phyloP scores from a whole-genome alignment of 148 eudicot genomes.

The Arctostaphylos glauca region DNA sequence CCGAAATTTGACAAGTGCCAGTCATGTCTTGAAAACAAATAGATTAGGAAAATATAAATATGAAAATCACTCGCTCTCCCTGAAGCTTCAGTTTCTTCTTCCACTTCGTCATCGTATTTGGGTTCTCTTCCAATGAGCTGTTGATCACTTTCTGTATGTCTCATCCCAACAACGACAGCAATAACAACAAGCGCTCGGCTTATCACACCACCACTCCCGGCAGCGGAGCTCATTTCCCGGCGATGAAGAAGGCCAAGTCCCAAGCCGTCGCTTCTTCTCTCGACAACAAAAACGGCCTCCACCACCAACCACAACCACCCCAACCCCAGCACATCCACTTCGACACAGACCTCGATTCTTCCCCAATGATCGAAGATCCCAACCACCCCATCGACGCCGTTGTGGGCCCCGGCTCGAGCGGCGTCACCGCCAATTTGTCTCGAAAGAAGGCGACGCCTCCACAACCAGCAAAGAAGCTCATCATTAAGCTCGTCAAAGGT shows the following conservation, averaged over 20 bases:
- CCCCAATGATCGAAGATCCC: conserved; percentile 40
- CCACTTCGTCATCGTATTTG: neutral
- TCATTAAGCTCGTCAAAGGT: conserved; percentile 89
- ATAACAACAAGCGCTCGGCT: conserved; percentile 18
- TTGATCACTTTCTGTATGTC: conserved; percentile 33
- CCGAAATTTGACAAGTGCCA: too few species aligned
- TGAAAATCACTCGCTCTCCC: neutral
- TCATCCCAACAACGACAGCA: conserved; percentile 24
- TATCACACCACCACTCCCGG: conserved; percentile 25
- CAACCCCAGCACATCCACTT: conserved; percentile 20
- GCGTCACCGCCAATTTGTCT: conserved; percentile 56
- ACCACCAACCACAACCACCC: conserved; percentile 17
- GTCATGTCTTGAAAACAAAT: too few species aligned
- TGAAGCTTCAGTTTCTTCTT: neutral
- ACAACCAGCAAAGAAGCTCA: conserved; percentile 79
- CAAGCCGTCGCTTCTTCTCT: conserved; percentile 39
- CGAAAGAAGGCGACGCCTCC: conserved; percentile 91
- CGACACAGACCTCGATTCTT: conserved; percentile 18
- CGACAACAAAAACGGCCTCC: conserved; percentile 41
- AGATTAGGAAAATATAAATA: neutral
- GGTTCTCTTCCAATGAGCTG: conserved; percentile 15
- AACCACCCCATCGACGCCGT: conserved; percentile 13
- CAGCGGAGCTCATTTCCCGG: conserved; percentile 24
- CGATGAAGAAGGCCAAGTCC: conserved; percentile 69
- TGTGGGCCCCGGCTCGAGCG: conserved; percentile 26